Conservation (phyloP, 2,329 filamentous ascomycete species). For the Neodidymelliopsis sp. region DNA sequence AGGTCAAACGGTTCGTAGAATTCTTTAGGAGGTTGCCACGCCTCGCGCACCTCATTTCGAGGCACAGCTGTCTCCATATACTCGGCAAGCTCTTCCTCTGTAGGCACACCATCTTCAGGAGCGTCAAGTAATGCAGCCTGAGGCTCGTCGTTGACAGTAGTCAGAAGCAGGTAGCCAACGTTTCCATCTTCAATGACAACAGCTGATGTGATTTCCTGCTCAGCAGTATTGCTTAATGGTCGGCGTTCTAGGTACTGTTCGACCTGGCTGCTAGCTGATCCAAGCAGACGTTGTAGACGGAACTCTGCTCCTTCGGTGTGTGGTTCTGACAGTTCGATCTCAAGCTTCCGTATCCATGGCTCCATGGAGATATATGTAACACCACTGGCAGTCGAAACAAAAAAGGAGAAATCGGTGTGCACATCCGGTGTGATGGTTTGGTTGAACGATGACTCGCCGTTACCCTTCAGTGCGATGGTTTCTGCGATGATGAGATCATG, state of each 20-base stretch:
- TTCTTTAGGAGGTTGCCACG: constrained; percentile 68
- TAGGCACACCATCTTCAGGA: constrained; percentile 46
- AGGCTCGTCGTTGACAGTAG: constrained; percentile 56
- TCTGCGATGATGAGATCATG: constrained; percentile 51
- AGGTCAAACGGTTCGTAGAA: constrained; percentile 67
- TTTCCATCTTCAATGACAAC: constrained; percentile 65
- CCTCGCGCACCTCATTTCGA: constrained; percentile 65
- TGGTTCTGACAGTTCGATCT: constrained; percentile 62
- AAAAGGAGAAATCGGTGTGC: constrained; percentile 65
- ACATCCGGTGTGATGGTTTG: constrained; percentile 65
- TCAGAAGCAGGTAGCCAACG: constrained; percentile 65
- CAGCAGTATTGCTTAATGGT: constrained; percentile 21
- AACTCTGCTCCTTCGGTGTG: constrained; percentile 62
- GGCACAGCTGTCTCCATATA: constrained; percentile 29
- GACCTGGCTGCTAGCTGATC: constrained; percentile 58
- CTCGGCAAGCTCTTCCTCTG: constrained; percentile 37
- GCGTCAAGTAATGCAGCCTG: constrained; percentile 62
- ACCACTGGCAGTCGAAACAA: constrained; percentile 62
- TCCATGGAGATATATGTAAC: constrained; percentile 64
- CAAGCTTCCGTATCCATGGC: constrained; percentile 64
- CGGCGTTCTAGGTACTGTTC: constrained; percentile 56
- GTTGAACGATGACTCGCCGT: constrained; percentile 48
- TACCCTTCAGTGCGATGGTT: constrained; percentile 44
- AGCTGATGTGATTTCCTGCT: constrained; percentile 53
- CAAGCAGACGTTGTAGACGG: constrained; percentile 63